Base-by-base conservation (phyloP, 1,284 basidiomycete genomes). In the Naganishia sp. region DNA sequence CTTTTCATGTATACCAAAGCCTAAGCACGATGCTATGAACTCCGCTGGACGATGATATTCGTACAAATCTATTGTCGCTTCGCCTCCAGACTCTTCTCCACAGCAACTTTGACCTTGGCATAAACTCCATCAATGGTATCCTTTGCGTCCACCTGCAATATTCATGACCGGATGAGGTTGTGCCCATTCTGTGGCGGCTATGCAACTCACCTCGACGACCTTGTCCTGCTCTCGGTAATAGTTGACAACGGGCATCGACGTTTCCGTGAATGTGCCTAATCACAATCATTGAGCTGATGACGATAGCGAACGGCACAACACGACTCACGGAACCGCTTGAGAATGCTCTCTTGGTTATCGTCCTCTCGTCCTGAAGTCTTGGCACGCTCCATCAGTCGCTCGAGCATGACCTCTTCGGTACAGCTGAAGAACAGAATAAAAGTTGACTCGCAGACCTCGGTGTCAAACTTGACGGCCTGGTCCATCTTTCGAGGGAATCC, bases 401-500 rank as follows among this genome's bases (percentile, higher is more conserved):
- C 81, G 46, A 90, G 83, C 89, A 99, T 92, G 69, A 93, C 88
- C 67, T 91, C 86, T 77, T 98, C 90, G 31, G 90, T 89, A 32
- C 93, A 94, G n/a, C 86, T 84, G 78, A 92, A 90, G 83, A 92
- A 98, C 55, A 99, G 82, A 31, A 95, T 90, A 67, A 89, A 83
- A 1, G 87, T 84, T 1, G 91, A 89, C 63, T 82, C 73, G 81
- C 92, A 94, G 65, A 96, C 88, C 90, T 92, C 72, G 15, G 35
- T 83, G 76, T 99, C 96, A 75, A 99, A 99, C 79, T 88, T 88
- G 75, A 89, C 72, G 0, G 95, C 95, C 81, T 99, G 96, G 79
- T 99, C 96, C 92, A 99, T 94, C 84, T 97, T 92, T 68, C 96
- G 85, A 52, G 96, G 96, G 82, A 99, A 99, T 3, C 96, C 96